Percentiles rank a stretch among this genome's conserved stretches.
Evolutionary conservation across 305 asterid species (phyloP).

Genomic region (Rubia occidens): DNA sequence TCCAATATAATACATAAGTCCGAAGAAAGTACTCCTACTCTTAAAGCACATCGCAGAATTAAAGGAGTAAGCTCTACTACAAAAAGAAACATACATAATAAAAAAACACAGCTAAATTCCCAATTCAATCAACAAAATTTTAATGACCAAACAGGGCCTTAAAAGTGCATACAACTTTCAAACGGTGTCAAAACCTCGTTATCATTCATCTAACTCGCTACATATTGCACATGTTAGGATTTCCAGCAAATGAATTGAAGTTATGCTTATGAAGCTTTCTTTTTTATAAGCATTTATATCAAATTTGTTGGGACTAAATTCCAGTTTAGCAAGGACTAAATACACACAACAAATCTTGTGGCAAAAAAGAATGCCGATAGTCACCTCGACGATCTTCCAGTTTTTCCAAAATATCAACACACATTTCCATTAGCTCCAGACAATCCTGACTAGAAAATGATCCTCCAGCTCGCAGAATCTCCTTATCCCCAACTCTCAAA

Average conservation of each 20-base stretch:
- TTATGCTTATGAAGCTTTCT: background rate
- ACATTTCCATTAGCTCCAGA: slow-evolving; percentile 32
- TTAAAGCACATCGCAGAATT: slow-evolving; percentile 41
- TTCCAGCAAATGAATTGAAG: background rate
- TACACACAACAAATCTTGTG: background rate
- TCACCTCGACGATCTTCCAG: slow-evolving; percentile 43
- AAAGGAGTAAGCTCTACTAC: slow-evolving; percentile 51
- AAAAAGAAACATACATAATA: slow-evolving; percentile 1
- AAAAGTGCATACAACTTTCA: background rate
- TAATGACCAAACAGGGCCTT: background rate
- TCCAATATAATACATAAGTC: slow-evolving; percentile 19
- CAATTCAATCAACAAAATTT: background rate
- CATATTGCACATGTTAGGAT: background rate
- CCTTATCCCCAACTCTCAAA: slow-evolving; percentile 25
- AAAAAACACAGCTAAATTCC: background rate
- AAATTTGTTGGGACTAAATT: background rate
- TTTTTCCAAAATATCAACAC: slow-evolving; percentile 39
- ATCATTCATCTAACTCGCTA: background rate
- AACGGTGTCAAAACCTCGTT: background rate
- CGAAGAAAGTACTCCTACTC: slow-evolving; percentile 42
- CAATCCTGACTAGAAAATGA: slow-evolving; percentile 35
- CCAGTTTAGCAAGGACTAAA: background rate
- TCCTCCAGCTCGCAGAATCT: slow-evolving; percentile 48
- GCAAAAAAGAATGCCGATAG: background rate
- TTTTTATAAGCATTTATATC: background rate